Conservation (phyloP, 345 rosid species). For the Lumnitzera littorea region DNA sequence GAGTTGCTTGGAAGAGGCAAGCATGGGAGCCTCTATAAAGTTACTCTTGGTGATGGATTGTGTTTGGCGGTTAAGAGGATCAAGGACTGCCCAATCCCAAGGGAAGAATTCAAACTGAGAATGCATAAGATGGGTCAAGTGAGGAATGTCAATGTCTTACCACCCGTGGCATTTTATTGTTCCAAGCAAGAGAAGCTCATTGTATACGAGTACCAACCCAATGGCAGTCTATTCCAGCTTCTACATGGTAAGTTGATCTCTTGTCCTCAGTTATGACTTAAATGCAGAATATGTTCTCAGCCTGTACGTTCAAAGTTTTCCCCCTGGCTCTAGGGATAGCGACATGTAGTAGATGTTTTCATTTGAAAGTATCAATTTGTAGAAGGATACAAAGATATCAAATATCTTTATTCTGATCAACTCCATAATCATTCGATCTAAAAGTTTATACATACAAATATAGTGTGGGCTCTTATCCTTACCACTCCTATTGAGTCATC, state of each 20-base stretch:
- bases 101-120: slow-evolving; percentile 35
- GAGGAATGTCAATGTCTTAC: slow-evolving; percentile 39
- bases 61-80: slow-evolving; percentile 48
- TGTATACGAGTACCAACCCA: slow-evolving; percentile 39
- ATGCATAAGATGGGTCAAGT: slow-evolving; percentile 35
- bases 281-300: background rate
- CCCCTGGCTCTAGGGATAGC: too few species aligned
- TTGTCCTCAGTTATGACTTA: background rate
- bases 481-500: too few species aligned
- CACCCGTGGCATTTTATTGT: slow-evolving; percentile 48
- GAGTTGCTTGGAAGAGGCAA: slow-evolving; percentile 52
- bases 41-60: slow-evolving; percentile 26
- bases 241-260: slow-evolving; percentile 39
- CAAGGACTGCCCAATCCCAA: slow-evolving; percentile 29
- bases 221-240: slow-evolving; percentile 52
- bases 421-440: too few species aligned
- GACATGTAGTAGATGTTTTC: too few species aligned
- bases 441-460: too few species aligned
- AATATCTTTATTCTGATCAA: too few species aligned
- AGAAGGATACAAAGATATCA: too few species aligned
- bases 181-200: slow-evolving; percentile 56
- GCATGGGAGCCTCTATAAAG: slow-evolving; percentile 60
- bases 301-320: too few species aligned
- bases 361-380: too few species aligned
- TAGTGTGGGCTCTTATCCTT: too few species aligned